phyloP scores from a whole-genome alignment of 768 basidiomycete genomes.

The Auricularia cornea region DNA sequence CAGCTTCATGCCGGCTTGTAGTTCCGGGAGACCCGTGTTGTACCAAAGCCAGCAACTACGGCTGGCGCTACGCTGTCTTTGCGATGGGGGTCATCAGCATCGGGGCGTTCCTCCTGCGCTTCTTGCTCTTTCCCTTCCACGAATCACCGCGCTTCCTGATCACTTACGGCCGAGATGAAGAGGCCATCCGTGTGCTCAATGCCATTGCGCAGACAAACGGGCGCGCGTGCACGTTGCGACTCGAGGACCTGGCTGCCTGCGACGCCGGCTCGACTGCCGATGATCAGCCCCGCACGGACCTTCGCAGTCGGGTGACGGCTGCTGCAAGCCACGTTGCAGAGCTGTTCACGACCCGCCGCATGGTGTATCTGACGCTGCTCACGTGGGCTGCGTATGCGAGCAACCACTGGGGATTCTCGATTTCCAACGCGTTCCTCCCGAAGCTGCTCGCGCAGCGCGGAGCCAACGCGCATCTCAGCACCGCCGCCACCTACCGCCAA shows the following conservation, averaged over 20 bases:
- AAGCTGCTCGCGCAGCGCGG: not conserved
- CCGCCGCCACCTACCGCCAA: not conserved
- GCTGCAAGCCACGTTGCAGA: constrained; percentile 39
- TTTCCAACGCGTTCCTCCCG: not conserved
- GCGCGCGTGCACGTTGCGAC: constrained; percentile 29
- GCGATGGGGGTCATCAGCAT: constrained; percentile 45
- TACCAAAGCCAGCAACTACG: constrained; percentile 38
- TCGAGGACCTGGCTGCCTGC: constrained; percentile 33
- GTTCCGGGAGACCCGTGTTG: not conserved
- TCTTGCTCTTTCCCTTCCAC: constrained; percentile 43
- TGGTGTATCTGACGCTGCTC: constrained; percentile 51
- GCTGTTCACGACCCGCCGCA: constrained; percentile 56
- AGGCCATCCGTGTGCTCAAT: constrained; percentile 42
- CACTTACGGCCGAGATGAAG: constrained; percentile 42
- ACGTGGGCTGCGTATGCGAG: not conserved
- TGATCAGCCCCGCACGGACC: too few relatives aligned
- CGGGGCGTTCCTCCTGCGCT: constrained; percentile 41
- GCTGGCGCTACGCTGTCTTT: constrained; percentile 54
- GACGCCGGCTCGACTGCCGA: constrained; percentile 5
- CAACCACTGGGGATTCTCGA: constrained; percentile 42
- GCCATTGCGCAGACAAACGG: constrained; percentile 45
- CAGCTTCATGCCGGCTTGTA: constrained; percentile 28
- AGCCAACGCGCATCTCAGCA: not conserved
- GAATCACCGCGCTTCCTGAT: constrained; percentile 54
- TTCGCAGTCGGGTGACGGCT: constrained; percentile 11